A percentile compares a stretch with the other conserved stretches of the same genome.
Evolutionary conservation across 2,329 filamentous ascomycete species (phyloP).

Genomic region (Calonectria multiphialidica): DNA sequence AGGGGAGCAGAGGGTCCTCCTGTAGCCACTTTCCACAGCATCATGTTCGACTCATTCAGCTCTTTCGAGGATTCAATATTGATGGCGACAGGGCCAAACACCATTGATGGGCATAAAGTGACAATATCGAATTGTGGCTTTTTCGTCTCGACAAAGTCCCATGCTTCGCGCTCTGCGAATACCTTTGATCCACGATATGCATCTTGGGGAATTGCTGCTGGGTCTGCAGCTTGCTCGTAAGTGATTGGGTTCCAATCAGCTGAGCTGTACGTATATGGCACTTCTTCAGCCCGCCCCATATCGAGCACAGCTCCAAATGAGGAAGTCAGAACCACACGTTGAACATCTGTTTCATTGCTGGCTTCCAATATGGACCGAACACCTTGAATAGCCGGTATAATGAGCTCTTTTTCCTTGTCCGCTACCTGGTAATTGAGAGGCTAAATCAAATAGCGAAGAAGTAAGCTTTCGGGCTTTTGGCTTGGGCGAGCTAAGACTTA

Average conservation of each 20-base stretch:
- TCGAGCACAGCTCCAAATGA: conserved; percentile 24
- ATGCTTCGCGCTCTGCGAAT: conserved; percentile 18
- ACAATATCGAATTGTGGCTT: conserved; percentile 24
- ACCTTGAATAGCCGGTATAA: conserved; percentile 17
- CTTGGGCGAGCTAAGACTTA: not conserved
- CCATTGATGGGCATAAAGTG: conserved; percentile 24
- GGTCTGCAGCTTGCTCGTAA: conserved; percentile 9
- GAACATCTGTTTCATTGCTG: not conserved
- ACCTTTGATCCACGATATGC: conserved; percentile 26
- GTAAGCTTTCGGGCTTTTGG: too few relatives aligned
- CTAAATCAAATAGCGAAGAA: not conserved
- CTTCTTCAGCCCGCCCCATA: conserved; percentile 10
- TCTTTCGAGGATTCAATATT: conserved; percentile 6
- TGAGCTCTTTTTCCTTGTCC: conserved; percentile 27
- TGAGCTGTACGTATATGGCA: conserved; percentile 17
- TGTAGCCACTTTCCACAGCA: conserved; percentile 20
- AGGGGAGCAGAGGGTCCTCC: not conserved
- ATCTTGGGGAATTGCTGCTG: conserved; percentile 15
- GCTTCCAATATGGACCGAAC: conserved; percentile 21
- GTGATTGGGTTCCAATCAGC: conserved; percentile 30
- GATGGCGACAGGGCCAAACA: conserved; percentile 16
- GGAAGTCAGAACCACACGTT: conserved; percentile 18
- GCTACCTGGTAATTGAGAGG: conserved; percentile 22
- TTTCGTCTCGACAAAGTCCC: conserved; percentile 15
- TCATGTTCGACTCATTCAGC: conserved; percentile 19